Conservation (phyloP, 106 monocot genomes). For the Chionographis japonica region DNA sequence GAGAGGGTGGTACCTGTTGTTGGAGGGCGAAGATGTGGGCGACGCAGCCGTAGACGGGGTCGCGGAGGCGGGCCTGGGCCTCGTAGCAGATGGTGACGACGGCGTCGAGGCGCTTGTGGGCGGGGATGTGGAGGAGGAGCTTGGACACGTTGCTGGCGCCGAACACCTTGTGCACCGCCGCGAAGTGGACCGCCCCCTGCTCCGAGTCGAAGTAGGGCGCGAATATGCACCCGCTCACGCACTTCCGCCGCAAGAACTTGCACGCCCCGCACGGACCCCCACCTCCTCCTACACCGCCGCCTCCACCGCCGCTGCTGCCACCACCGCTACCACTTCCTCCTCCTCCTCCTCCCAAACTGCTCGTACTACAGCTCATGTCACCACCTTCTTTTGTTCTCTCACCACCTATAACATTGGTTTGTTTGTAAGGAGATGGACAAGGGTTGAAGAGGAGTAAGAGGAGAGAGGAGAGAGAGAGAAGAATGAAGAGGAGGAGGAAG, state of each 20-base stretch:
- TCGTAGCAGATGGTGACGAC: constrained; percentile 98
- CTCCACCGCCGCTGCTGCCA: constrained; percentile 10
- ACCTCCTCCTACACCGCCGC: constrained; percentile 28
- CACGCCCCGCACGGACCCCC: constrained; percentile 94
- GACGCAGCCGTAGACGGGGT: constrained; percentile 94
- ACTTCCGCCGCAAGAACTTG: constrained; percentile 94
- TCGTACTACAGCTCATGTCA: constrained; percentile 16
- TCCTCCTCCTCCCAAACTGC: constrained; percentile 2
- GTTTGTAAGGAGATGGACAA: background rate
- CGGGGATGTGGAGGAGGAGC: constrained; percentile 82
- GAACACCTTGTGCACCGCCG: constrained; percentile 98
- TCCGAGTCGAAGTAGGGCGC: constrained; percentile 98
- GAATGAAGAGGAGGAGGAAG: constrained; percentile 1
- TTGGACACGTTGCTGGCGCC: constrained; percentile 99
- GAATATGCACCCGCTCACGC: constrained; percentile 92
- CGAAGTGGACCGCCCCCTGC: constrained; percentile 89
- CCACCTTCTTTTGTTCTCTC: background rate
- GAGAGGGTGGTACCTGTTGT: constrained; percentile 56
- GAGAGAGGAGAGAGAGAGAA: background rate
- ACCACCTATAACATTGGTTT: background rate
- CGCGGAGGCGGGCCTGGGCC: constrained; percentile 85
- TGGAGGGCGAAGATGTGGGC: constrained; percentile 95
- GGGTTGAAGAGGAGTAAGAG: background rate
- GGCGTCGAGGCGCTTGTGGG: constrained; percentile 86
- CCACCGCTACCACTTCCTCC: constrained; percentile 24